phyloP scores from a whole-genome alignment of 1,284 basidiomycete genomes.

The Ganoderma lingzhi region DNA sequence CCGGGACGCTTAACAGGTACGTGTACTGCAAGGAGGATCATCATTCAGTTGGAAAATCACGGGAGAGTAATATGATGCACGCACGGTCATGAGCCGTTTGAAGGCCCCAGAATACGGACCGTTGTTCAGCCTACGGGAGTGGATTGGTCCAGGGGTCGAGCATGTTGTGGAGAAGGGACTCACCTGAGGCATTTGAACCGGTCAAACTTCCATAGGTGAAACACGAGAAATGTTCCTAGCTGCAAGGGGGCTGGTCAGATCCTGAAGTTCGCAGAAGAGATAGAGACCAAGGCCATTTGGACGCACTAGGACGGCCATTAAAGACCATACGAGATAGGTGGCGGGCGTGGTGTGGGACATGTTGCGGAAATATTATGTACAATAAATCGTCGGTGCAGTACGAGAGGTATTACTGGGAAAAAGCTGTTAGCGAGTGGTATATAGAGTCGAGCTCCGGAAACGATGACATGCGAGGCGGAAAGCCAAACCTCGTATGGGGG shows the following conservation, averaged over 20 bases:
- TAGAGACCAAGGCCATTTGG: background rate
- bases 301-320: slow-evolving; percentile 59
- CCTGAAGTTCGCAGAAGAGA: background rate
- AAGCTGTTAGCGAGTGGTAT: slow-evolving; percentile 1
- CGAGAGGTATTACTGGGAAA: slow-evolving; percentile 7
- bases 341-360: slow-evolving; percentile 75
- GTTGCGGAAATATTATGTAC: slow-evolving; percentile 7
- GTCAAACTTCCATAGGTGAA: slow-evolving; percentile 82
- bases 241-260: slow-evolving; percentile 37
- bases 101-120: slow-evolving; percentile 73
- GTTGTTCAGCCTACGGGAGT: slow-evolving; percentile 65
- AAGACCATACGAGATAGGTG: slow-evolving; percentile 67
- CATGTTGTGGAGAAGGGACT: slow-evolving; percentile 31
- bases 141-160: background rate
- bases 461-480: background rate
- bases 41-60: background rate
- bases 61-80: background rate
- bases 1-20: slow-evolving; percentile 69
- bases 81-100: slow-evolving; percentile 82
- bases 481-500: background rate
- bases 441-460: background rate
- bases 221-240: slow-evolving; percentile 70
- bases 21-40: slow-evolving; percentile 60
- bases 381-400: background rate
- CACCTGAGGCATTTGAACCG: slow-evolving; percentile 76